Base-by-base conservation (phyloP, 2,329 filamentous ascomycete genomes). In the Microcera coccophila region DNA sequence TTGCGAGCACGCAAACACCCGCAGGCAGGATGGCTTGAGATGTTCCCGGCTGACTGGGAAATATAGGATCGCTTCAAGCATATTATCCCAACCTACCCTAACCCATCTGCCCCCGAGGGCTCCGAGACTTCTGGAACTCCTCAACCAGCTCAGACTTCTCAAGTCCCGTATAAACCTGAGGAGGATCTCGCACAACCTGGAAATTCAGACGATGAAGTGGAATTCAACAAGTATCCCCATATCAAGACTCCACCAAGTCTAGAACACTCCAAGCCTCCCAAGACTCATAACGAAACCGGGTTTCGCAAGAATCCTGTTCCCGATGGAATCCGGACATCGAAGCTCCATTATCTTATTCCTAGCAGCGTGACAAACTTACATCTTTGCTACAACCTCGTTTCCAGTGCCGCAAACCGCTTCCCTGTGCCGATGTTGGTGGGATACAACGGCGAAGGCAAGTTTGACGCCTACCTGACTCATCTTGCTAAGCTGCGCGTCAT, bases 401-500 rank as follows among this genome's bases (percentile, higher is more conserved):
- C 68, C 3, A 61, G 65, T 15, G 58, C 59, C 2, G 63, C 56
- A 19, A 69, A 63, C 46, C 58, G 64, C 20, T 70, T 64, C 40
- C 67, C 68, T 1, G 59, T 61, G 4, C 66, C 68, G 5, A 53
- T 57, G 11, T 50, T 70, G n/a, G 53, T 69, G 4, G 67, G 67
- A 22, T 70, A 62, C 63, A 62, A 68, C 28, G 65, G 57, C 20
- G 50, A 49, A 3, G 66, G 62, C 2, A 50, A 64, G 20, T 59
- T 65, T 40, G 58, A 69, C 39, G 63, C 64, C 14, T 54, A 57
- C 26, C 45, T 48, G 10, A 64, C 64, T 4, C 68, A 70, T 39
- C 56, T 71, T 19, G 68, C 68, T 45, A 70, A 69, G 46, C 51
- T 71, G 11, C 62, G 65, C 36, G 54, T 60, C 34, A 60, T 69